Percentiles rank a stretch among this genome's conserved stretches.
Evolutionary conservation across 2,329 filamentous ascomycete genomes (phyloP).

Genomic region (Exophiala lecanii-corni): DNA sequence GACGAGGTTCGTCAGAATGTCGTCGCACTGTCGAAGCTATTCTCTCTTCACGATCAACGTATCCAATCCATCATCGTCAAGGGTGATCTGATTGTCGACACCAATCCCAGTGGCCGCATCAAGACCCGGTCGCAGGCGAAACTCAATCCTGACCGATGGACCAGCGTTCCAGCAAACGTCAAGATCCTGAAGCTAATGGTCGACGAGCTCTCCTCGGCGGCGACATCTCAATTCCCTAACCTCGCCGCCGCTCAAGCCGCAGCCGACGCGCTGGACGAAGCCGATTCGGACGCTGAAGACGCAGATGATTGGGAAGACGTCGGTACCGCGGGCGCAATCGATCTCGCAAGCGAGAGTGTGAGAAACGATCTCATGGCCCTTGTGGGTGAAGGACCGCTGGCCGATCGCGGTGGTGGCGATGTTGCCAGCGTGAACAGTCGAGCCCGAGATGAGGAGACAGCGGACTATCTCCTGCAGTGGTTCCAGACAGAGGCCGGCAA

Average conservation of each 20-base stretch:
- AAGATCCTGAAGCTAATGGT: conserved; percentile 97
- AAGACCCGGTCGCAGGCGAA: conserved; percentile 90
- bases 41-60: conserved; percentile 76
- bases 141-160: conserved; percentile 85
- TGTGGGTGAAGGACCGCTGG: conserved; percentile 32
- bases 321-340: conserved; percentile 57
- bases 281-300: conserved; percentile 52
- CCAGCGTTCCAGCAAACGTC: conserved; percentile 76
- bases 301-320: conserved; percentile 91
- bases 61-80: conserved; percentile 77
- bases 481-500: conserved; percentile 58
- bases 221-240: conserved; percentile 50
- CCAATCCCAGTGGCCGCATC: conserved; percentile 64
- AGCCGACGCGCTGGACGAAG: conserved; percentile 56
- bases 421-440: conserved; percentile 49
- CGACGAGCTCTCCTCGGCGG: conserved; percentile 80
- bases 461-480: conserved; percentile 76
- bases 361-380: conserved; percentile 77
- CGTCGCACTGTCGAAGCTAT: conserved; percentile 87
- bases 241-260: conserved; percentile 55
- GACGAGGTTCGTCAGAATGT: conserved; percentile 97
- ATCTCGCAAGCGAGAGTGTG: conserved; percentile 65
- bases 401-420: conserved; percentile 49
- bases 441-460: conserved; percentile 83
- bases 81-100: conserved; percentile 79